These are phyloP conservation scores for Zygosaccharomyces sapae DNA, from an alignment of 1,139 yeast genomes.

Conservation along the genomic window DNA sequence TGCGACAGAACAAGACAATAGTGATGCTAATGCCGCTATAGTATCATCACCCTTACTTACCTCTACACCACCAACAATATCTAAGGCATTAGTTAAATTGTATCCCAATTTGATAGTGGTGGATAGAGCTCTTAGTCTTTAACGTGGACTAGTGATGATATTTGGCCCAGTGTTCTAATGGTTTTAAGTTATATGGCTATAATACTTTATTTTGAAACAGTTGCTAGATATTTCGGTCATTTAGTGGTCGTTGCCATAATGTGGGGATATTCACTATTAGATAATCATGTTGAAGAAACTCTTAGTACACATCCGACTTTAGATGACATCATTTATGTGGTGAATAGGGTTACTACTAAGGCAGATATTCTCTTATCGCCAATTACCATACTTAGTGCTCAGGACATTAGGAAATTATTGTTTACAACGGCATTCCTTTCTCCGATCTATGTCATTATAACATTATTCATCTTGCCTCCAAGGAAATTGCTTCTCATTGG, in stretches of 20 bases:
- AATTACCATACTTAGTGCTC: constrained; percentile 65
- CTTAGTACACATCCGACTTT: constrained; percentile 70
- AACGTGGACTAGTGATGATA: constrained; percentile 90
- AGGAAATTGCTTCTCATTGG: constrained; percentile 56
- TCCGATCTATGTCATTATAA: constrained; percentile 70
- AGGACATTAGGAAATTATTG: constrained; percentile 72
- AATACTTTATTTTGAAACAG: constrained; percentile 67
- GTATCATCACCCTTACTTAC: constrained; percentile 59
- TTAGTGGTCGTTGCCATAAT: constrained; percentile 63
- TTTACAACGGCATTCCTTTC: constrained; percentile 83
- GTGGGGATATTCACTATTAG: constrained; percentile 61
- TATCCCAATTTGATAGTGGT: constrained; percentile 77
- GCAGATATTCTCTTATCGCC: constrained; percentile 77
- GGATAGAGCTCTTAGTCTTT: constrained; percentile 66
- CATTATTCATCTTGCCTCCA: constrained; percentile 67
- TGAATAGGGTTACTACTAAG: constrained; percentile 70
- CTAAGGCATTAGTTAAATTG: constrained; percentile 73
- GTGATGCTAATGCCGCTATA: constrained; percentile 20
- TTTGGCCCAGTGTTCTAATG: constrained; percentile 67
- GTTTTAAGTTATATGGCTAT: constrained; percentile 54
- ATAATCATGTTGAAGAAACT: constrained; percentile 48
- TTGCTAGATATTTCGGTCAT: constrained; percentile 79
- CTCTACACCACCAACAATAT: constrained; percentile 86
- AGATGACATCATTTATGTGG: constrained; percentile 81
- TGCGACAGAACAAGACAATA: constrained; percentile 7